phyloP scores from a whole-genome alignment of 1,139 yeast genomes.

The Yamadazyma diddensiae region DNA sequence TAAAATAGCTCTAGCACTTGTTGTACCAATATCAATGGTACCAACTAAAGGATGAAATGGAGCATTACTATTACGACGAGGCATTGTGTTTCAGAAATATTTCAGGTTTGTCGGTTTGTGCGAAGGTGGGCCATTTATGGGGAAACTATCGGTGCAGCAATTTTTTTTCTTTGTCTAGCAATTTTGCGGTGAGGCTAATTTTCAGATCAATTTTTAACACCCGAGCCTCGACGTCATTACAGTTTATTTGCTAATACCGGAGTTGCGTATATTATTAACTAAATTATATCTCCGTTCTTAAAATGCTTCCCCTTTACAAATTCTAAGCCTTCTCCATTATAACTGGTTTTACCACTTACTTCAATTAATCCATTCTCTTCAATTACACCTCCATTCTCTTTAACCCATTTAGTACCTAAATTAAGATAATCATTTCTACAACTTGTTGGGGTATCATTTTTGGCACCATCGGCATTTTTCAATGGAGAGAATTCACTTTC shows the following conservation, averaged over 20 bases:
- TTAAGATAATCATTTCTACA: constrained; percentile 65
- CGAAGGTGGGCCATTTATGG: constrained; percentile 1
- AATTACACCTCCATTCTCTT: constrained; percentile 63
- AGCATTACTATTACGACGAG: constrained; percentile 41
- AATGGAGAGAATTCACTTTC: constrained; percentile 86
- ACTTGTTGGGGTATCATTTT: constrained; percentile 81
- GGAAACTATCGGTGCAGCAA: constrained; percentile 7
- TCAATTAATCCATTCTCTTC: constrained; percentile 60
- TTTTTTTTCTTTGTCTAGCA: no score
- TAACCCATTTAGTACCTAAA: constrained; percentile 78
- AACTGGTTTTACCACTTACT: constrained; percentile 71
- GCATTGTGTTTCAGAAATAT: constrained; percentile 21
- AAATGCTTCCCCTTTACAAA: constrained; percentile 52
- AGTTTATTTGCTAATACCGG: no score
- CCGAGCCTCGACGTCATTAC: no score
- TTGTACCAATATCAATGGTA: constrained; percentile 89
- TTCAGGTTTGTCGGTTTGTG: constrained; percentile 1
- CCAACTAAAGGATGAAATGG: constrained; percentile 55
- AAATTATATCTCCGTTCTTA: constrained; percentile 39
- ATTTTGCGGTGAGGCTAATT: constrained; percentile 1
- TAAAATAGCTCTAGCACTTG: constrained; percentile 87
- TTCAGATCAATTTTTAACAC: no score
- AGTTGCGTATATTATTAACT: no score
- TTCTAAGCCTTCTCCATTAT: constrained; percentile 81
- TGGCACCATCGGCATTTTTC: constrained; percentile 84